Percentiles rank a stretch among this genome's conserved stretches.
These are phyloP conservation scores for Emmonsiellopsis sp. DNA, from an alignment of 2,329 filamentous ascomycete genomes.

Conservation along the genomic window DNA sequence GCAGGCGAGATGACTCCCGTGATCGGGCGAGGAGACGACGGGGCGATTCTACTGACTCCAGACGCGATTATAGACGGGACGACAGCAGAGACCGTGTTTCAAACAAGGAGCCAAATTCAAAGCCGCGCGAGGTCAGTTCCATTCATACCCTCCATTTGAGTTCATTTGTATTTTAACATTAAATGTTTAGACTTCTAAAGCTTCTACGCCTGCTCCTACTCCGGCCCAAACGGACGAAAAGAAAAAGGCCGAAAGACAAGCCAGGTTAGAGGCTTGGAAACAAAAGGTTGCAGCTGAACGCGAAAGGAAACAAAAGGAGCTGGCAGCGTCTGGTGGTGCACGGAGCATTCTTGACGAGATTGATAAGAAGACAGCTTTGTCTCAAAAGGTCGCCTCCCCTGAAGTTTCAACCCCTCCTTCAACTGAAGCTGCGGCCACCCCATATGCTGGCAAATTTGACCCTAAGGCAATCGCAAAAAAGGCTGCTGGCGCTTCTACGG, in stretches of 20 bases:
- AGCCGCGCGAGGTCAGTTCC: slow-evolving; percentile 49
- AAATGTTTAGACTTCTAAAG: slow-evolving; percentile 43
- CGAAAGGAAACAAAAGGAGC: slow-evolving; percentile 61
- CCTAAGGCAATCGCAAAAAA: slow-evolving; percentile 81
- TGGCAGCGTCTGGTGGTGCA: slow-evolving; percentile 52
- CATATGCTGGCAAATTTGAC: slow-evolving; percentile 73
- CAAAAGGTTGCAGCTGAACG: slow-evolving; percentile 70
- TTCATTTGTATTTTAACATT: slow-evolving; percentile 10
- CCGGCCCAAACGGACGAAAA: slow-evolving; percentile 56
- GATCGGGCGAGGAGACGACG: slow-evolving; percentile 55
- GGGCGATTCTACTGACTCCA: slow-evolving; percentile 64
- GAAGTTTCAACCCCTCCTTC: slow-evolving; percentile 31
- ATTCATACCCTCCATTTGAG: not conserved
- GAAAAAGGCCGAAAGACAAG: slow-evolving; percentile 69
- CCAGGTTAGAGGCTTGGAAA: slow-evolving; percentile 85
- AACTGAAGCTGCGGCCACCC: slow-evolving; percentile 40
- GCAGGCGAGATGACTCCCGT: slow-evolving; percentile 64
- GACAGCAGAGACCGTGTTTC: slow-evolving; percentile 50
- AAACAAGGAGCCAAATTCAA: slow-evolving; percentile 40
- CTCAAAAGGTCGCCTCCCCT: slow-evolving; percentile 16
- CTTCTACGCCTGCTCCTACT: slow-evolving; percentile 30
- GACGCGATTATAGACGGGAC: slow-evolving; percentile 55
- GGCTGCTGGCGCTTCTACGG: slow-evolving; percentile 50
- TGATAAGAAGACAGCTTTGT: slow-evolving; percentile 54
- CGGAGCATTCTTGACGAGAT: slow-evolving; percentile 62